A percentile compares a stretch with the other conserved stretches of the same genome.
Conservation (phyloP, 768 basidiomycete species). For the Leccinum longicurvipes region DNA sequence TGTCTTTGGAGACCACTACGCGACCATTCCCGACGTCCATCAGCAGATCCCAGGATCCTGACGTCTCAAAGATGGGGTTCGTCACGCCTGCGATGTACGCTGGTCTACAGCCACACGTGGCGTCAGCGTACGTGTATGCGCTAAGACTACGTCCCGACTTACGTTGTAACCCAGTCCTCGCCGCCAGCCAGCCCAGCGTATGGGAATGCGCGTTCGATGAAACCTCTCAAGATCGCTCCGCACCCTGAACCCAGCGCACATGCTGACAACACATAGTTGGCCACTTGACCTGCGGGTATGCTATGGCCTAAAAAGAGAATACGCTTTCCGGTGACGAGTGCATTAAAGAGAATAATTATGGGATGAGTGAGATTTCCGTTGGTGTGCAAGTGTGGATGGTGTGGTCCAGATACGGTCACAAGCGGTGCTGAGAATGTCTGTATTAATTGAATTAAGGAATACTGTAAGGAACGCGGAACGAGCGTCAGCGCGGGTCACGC, state of each 20-base stretch:
- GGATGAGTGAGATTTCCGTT: slow-evolving; percentile 89
- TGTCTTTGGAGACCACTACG: slow-evolving; percentile 86
- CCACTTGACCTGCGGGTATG: slow-evolving; percentile 86
- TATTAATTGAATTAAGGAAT: slow-evolving; percentile 87
- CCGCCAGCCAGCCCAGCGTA: slow-evolving; percentile 88
- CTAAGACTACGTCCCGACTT: slow-evolving; percentile 31
- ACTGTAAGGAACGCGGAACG: slow-evolving; percentile 45
- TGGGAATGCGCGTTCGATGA: slow-evolving; percentile 90
- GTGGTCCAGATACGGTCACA: slow-evolving; percentile 64
- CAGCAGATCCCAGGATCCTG: slow-evolving; percentile 87
- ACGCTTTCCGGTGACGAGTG: slow-evolving; percentile 91
- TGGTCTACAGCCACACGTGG: slow-evolving; percentile 45
- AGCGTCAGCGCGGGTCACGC: background rate
- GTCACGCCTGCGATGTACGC: slow-evolving; percentile 97
- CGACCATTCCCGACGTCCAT: slow-evolving; percentile 87
- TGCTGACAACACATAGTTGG: slow-evolving; percentile 88
- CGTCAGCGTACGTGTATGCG: slow-evolving; percentile 1
- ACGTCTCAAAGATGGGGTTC: slow-evolving; percentile 92
- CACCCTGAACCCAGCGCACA: slow-evolving; percentile 92
- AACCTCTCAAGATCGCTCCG: slow-evolving; percentile 77
- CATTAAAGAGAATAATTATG: slow-evolving; percentile 94
- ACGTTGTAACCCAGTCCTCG: slow-evolving; percentile 90
- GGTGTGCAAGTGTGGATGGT: slow-evolving; percentile 92
- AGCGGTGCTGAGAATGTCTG: slow-evolving; percentile 69
- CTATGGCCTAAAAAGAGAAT: slow-evolving; percentile 93